Evolutionary conservation across 768 basidiomycete species (phyloP).

Genomic region (Boletus pseudo-olivaceus): DNA sequence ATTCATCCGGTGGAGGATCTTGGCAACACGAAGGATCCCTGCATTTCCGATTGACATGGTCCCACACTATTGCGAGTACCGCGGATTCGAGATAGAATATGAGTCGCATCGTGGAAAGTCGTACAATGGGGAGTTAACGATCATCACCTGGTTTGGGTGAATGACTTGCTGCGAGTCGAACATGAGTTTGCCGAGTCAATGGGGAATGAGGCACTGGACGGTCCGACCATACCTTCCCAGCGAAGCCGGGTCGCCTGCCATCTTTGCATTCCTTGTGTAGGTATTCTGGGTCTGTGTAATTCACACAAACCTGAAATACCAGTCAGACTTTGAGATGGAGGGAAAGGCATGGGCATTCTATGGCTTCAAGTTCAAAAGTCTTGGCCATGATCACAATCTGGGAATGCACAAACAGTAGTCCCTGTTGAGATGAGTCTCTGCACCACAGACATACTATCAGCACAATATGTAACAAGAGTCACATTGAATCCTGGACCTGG

Average conservation of each 20-base stretch:
- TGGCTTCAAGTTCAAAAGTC: slow-evolving; percentile 78
- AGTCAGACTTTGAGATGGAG: slow-evolving; percentile 2
- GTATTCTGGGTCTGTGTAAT: slow-evolving; percentile 70
- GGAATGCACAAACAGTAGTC: slow-evolving; percentile 82
- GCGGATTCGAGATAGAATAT: background rate
- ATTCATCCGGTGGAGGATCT: slow-evolving; percentile 66
- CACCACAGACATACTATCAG: slow-evolving; percentile 79
- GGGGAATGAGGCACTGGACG: background rate
- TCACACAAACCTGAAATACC: slow-evolving; percentile 68
- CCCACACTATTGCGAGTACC: background rate
- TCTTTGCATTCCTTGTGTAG: slow-evolving; percentile 75
- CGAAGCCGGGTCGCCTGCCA: slow-evolving; percentile 79
- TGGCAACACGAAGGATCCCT: slow-evolving; percentile 78
- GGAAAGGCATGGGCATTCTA: slow-evolving; percentile 47
- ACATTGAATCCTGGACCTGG: background rate
- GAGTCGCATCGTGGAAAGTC: slow-evolving; percentile 52
- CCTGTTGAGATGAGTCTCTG: slow-evolving; percentile 66
- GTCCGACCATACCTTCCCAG: slow-evolving; percentile 72
- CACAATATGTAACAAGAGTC: slow-evolving; percentile 62
- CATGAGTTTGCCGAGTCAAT: slow-evolving; percentile 1
- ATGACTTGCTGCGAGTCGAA: slow-evolving; percentile 75
- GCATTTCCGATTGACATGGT: background rate
- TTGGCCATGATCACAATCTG: slow-evolving; percentile 79
- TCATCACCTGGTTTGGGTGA: slow-evolving; percentile 79
- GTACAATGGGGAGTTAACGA: slow-evolving; percentile 79